Evolutionary conservation across 257 asterid species (phyloP), one percentile per base, ranked within the genome.

Genomic region (Marsdenia floribunda): DNA sequence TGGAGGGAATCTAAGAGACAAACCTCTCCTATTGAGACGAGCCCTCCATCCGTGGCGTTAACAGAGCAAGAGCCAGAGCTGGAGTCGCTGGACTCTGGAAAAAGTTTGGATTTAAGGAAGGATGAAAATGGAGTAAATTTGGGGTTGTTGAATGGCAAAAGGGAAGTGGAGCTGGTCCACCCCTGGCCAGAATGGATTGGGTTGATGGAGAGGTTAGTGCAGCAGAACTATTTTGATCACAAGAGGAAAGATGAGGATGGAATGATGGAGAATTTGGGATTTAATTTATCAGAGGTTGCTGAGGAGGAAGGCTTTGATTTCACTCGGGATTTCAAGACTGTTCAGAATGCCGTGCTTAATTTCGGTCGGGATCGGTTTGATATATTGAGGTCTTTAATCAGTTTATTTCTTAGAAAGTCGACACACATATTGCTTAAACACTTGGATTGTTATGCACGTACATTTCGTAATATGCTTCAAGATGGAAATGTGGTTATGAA

Each of bases 151-250:
- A 75, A 68, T 55, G 9, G 71, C 60, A 86, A 85, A 77, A 83
- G 78, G 85, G 86, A 85, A 77, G 90, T 93, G 84, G 96, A 90
- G 82, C 73, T 91, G 80, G 93, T 88, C 73, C 98, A 94, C 79
- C 98, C 97, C 0, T 94, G 97, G 98, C 82, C 94, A 11, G 98
- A 94, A 85, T 91, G 98, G 98, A 76, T 94, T 52, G 97, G 87
- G 85, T 74, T 94, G 77, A 88, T 91, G 97, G 97, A 90, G 91
- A 88, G 97, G 82, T 84, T 94, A 60, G 85, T 94, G 79, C 89
- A 90, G 88, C 98, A 90, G 85, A 94, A 94, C 82, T 94, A 94
- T 83, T 90, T 94, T 84, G 98, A 94, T 81, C 90, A 88, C 68
- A 87, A 64, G 88, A 91, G 97, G 82, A 94, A 85, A 85, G 98